Evolutionary conservation across 2,329 filamentous ascomycete species (phyloP), one percentile per base, ranked within the genome.

Genomic region (Ophiostoma ips): DNA sequence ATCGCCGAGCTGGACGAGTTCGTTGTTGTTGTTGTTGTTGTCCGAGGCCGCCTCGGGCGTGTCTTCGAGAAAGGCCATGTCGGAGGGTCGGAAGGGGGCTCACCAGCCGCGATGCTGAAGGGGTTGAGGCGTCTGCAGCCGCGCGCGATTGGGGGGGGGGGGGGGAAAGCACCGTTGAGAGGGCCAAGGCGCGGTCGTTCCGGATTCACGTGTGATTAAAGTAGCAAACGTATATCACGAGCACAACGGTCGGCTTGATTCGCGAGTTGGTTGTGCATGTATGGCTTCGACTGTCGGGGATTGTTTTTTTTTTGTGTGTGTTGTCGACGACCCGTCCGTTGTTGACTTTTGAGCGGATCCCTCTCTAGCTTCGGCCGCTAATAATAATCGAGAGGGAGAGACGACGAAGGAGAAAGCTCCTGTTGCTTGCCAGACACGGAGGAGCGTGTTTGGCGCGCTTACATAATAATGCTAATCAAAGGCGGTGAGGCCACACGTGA

Each of bases 31-130:
- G 15, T 43, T 46, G 21, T 19, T 55, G 53, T 19, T 54, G 53
- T 55, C 50, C 56, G 46, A 60, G 54, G 48, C 5, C 16, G 43
- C 43, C 43, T 61, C 59, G 48, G 59, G 62, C 11, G 57, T 58
- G n/a, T 59, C 58, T 50, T 66, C 63, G 50, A 63, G 57, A 33
- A 58, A 58, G 44, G 58, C 57, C 57, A 63, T 61, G 10, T 15
- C 8, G n/a, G 35, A 28, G 19, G 11, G 15, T 38, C 35, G 16
- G 21, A 37, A 15, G 9, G 34, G 12, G 45, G 38, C 21, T 41
- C 21, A 15, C 21, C 21, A 41, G 38, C 21, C 38, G 15, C 21
- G 13, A 41, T 30, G 38, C 13, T 21, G 38, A 15, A n/a, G n/a
- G n/a, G 38, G 37, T 28, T 28, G 38, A 21, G 19, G 21, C n/a